These are phyloP conservation scores for Euphorbia corollata DNA, from an alignment of 441 rosid genomes.

Conservation along the genomic window DNA sequence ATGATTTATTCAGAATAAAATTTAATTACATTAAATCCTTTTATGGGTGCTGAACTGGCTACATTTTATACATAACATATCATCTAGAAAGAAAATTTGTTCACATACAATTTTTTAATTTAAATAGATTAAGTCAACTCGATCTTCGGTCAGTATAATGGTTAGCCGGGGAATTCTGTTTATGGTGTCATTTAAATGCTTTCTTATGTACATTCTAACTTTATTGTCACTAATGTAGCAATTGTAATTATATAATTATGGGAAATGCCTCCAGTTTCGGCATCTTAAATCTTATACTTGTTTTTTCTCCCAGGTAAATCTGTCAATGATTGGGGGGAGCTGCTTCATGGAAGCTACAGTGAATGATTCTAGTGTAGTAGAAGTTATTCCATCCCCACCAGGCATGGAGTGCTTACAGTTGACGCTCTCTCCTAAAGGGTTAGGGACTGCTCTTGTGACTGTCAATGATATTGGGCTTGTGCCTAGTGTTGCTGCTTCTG, in stretches of 20 bases:
- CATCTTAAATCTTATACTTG: constrained; percentile 1
- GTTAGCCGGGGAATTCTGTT: not conserved
- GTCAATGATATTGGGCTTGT: constrained; percentile 77
- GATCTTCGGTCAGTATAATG: not conserved
- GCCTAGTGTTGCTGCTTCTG: constrained; percentile 68
- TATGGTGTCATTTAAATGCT: not conserved
- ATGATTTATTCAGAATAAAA: not conserved
- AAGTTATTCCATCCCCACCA: constrained; percentile 60
- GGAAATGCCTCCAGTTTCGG: not conserved
- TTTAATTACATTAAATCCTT: not conserved
- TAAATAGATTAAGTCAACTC: not conserved
- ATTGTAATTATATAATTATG: not conserved
- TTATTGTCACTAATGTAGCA: not conserved
- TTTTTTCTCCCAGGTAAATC: constrained; percentile 49
- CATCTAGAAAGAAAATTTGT: not conserved
- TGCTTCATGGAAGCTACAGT: constrained; percentile 77
- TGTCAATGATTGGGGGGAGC: constrained; percentile 90
- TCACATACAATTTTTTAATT: not conserved
- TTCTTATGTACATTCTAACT: not conserved
- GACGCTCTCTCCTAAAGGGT: constrained; percentile 67
- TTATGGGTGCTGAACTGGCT: not conserved
- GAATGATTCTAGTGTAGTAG: constrained; percentile 76
- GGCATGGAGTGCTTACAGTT: constrained; percentile 73
- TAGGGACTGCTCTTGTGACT: constrained; percentile 73
- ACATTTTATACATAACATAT: not conserved